phyloP scores from a whole-genome alignment of 176 grass and related monocot genomes.

The Musa troglodytarum region DNA sequence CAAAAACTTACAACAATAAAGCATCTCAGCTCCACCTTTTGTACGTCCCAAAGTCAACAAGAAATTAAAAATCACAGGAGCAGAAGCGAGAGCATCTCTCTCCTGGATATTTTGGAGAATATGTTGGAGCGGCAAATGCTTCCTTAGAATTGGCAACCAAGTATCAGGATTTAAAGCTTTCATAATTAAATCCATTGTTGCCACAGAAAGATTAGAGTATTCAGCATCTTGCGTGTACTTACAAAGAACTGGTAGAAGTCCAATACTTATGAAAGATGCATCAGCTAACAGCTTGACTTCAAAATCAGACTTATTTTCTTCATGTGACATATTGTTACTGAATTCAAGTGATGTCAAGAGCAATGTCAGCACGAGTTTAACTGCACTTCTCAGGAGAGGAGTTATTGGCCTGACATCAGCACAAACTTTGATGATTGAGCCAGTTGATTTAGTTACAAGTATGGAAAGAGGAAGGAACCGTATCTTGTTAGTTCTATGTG shows the following conservation, averaged over 20 bases:
- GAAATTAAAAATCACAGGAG: slow-evolving; percentile 59
- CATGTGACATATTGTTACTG: slow-evolving; percentile 26
- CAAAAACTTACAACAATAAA: slow-evolving; percentile 64
- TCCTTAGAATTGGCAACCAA: slow-evolving; percentile 61
- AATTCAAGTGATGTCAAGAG: slow-evolving; percentile 47
- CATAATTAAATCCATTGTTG: slow-evolving; percentile 71
- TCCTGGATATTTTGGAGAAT: slow-evolving; percentile 59
- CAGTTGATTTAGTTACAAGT: slow-evolving; percentile 49
- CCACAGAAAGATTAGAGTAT: slow-evolving; percentile 51
- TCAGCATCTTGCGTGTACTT: slow-evolving; percentile 64
- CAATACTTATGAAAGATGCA: slow-evolving; percentile 33
- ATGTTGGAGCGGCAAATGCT: slow-evolving; percentile 55
- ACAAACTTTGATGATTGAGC: slow-evolving; percentile 39
- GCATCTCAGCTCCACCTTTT: slow-evolving; percentile 83
- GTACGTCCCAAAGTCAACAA: slow-evolving; percentile 69
- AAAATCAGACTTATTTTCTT: slow-evolving; percentile 28
- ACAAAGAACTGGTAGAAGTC: slow-evolving; percentile 73
- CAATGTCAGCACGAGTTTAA: slow-evolving; percentile 60
- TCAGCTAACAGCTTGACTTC: slow-evolving; percentile 47
- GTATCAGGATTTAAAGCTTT: slow-evolving; percentile 45
- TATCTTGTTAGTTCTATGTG: slow-evolving; percentile 24
- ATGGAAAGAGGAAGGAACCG: slow-evolving; percentile 31
- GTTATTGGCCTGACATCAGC: slow-evolving; percentile 45
- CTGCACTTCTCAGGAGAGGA: slow-evolving; percentile 42
- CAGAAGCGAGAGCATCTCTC: slow-evolving; percentile 25